Evolutionary conservation across 176 grass and related monocot species (phyloP).

Genomic region (Tillandsia leiboldiana): DNA sequence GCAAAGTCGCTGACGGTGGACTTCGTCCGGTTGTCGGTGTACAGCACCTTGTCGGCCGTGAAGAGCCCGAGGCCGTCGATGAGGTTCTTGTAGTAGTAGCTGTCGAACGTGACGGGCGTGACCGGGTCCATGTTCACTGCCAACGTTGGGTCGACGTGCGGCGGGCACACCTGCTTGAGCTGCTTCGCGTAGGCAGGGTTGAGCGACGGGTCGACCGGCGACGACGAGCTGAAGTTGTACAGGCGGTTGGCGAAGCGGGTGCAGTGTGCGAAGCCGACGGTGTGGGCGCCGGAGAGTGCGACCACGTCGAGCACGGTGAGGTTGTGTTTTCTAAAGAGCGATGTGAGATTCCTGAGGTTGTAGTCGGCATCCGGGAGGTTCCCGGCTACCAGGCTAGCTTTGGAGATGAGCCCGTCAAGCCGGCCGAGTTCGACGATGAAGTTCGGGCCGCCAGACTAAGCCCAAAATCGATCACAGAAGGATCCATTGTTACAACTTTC

Average conservation of each 20-base stretch:
- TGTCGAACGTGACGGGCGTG: constrained; percentile 49
- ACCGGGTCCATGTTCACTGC: constrained; percentile 54
- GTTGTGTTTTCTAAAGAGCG: constrained; percentile 21
- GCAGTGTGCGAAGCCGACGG: constrained; percentile 65
- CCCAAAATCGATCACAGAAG: neutral
- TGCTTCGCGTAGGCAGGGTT: constrained; percentile 25
- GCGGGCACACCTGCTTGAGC: constrained; percentile 44
- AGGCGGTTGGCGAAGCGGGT: constrained; percentile 42
- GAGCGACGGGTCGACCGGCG: constrained; percentile 18
- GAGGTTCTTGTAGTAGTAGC: constrained; percentile 51
- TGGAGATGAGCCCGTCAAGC: constrained; percentile 44
- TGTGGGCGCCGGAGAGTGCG: constrained; percentile 58
- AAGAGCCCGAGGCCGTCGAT: constrained; percentile 42
- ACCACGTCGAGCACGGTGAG: constrained; percentile 34
- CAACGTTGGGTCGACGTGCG: constrained; percentile 13
- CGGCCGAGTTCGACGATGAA: constrained; percentile 50
- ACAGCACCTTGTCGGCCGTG: constrained; percentile 46
- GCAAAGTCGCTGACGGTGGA: constrained; percentile 30
- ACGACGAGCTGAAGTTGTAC: constrained; percentile 16
- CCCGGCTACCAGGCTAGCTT: constrained; percentile 18
- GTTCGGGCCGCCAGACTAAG: constrained; percentile 41
- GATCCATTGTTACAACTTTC: neutral
- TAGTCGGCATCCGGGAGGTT: constrained; percentile 21
- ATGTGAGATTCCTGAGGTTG: constrained; percentile 18
- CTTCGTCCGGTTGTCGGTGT: constrained; percentile 19